Evolutionary conservation across 257 asterid species (phyloP).

Genomic region (Lithospermum erythrorhizon): DNA sequence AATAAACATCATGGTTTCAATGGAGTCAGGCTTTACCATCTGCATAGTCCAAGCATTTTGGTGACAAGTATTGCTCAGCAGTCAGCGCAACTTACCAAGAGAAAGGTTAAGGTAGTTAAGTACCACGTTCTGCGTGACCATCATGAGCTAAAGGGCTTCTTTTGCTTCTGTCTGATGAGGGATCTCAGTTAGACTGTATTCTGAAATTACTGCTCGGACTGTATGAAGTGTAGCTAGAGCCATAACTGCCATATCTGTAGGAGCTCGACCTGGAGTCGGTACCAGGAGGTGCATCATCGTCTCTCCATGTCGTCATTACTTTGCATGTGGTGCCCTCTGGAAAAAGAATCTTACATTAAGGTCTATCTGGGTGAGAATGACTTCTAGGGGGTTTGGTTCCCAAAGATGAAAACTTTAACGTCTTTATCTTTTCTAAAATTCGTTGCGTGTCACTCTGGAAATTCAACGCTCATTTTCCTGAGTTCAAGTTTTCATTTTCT

Average conservation of each 20-base stretch:
- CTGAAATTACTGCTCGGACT: conserved; percentile 32
- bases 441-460: conserved; percentile 86
- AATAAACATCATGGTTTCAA: too few relatives aligned
- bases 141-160: conserved; percentile 36
- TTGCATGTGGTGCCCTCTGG: conserved; percentile 29
- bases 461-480: conserved; percentile 55
- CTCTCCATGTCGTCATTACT: conserved; percentile 16
- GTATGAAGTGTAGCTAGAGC: conserved; percentile 26
- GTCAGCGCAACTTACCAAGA: conserved; percentile 28
- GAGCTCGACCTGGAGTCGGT: conserved; percentile 44
- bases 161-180: conserved; percentile 47
- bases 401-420: too few relatives aligned
- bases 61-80: neutral
- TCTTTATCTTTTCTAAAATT: too few relatives aligned
- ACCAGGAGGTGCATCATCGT: conserved; percentile 80
- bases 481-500: too few relatives aligned
- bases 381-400: too few relatives aligned
- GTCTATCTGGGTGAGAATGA: conserved; percentile 33
- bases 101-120: conserved; percentile 27
- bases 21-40: too few relatives aligned
- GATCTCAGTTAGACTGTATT: too few relatives aligned
- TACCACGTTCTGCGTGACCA: conserved; percentile 21
- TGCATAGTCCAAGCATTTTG: neutral
- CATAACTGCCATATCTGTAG: conserved; percentile 36
- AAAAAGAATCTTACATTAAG: conserved; percentile 28